Evolutionary conservation across 2,329 filamentous ascomycete genomes (phyloP).

Genomic region (Colletotrichum spinosum): DNA sequence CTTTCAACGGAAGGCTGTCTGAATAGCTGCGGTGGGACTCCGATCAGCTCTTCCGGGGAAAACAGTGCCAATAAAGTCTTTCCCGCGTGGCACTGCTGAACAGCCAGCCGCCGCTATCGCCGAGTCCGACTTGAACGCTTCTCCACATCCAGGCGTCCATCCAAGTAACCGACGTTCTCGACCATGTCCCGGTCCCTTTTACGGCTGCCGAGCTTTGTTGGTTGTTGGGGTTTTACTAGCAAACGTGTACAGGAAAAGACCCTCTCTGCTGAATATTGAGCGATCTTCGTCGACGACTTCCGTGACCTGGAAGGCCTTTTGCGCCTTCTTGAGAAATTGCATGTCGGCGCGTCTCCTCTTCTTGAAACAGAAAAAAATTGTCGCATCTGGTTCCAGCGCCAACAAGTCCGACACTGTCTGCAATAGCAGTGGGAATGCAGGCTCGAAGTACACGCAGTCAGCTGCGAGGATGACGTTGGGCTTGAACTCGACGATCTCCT

Average conservation of each 20-base stretch:
- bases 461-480: constrained; percentile 91
- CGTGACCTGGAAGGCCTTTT: constrained; percentile 72
- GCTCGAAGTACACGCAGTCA: constrained; percentile 97
- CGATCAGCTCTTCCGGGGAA: too few relatives aligned
- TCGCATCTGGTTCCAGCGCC: constrained; percentile 73
- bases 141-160: too few relatives aligned
- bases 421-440: constrained; percentile 89
- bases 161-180: too few relatives aligned
- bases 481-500: constrained; percentile 63
- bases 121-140: too few relatives aligned
- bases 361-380: constrained; percentile 91
- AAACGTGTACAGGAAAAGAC: constrained; percentile 72
- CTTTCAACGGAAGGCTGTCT: too few relatives aligned
- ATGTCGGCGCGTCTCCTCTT: constrained; percentile 85
- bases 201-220: constrained; percentile 5
- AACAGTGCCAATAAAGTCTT: too few relatives aligned
- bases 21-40: too few relatives aligned
- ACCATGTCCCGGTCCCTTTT: background rate
- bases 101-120: too few relatives aligned
- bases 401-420: constrained; percentile 82
- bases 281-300: constrained; percentile 73
- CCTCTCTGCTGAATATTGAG: constrained; percentile 66
- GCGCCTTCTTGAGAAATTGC: constrained; percentile 78
- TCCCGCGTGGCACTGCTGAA: too few relatives aligned
- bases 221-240: constrained; percentile 49